Evolutionary conservation across 495 filamentous ascomycete genomes (phyloP), one percentile per base, ranked within the genome.

Genomic region (Entonaema liquescens): DNA sequence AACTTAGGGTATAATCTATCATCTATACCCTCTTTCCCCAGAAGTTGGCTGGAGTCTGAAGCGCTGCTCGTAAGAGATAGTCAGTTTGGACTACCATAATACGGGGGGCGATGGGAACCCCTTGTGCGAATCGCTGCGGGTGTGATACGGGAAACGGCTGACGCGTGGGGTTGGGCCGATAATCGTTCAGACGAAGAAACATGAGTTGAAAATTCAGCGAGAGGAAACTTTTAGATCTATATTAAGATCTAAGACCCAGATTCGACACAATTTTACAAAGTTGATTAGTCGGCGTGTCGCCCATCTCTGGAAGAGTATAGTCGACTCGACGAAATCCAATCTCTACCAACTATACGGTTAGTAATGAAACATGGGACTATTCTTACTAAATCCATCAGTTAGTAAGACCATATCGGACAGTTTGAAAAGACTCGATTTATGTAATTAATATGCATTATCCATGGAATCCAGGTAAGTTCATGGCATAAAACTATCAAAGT

Each of bases 111-210:
- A 65, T 72, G 70, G 60, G 65, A 72, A 72, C 65, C 58, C 70
- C 70, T 73, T 62, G 70, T 62, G 70, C 65, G 38, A 57, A 69
- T 73, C 65, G 47, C 65, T 62, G 70, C 65, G 57, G 42, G 62
- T 59, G 44, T 68, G 70, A 72, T 68, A 68, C 70, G 65, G 57
- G 38, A 17, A 68, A 54, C 57, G 38, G 50, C 65, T 54, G 42
- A 62, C 65, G 61, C 50, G 57, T 56, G 70, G 56, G 38, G 28
- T 52, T 59, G 35, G 25, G 54, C 63, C 11, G 59, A 28, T 59
- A 21, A 58, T 62, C 19, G 56, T 69, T 73, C 70, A 29, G 65
- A 69, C 70, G 70, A 73, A 68, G 19, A 25, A 25, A 69, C 61
- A 62, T 69, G 70, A 66, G 70, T 38, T 62, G 70, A 62, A 69